phyloP scores from a whole-genome alignment of 1,284 basidiomycete genomes.

The Vanrija humicola region DNA sequence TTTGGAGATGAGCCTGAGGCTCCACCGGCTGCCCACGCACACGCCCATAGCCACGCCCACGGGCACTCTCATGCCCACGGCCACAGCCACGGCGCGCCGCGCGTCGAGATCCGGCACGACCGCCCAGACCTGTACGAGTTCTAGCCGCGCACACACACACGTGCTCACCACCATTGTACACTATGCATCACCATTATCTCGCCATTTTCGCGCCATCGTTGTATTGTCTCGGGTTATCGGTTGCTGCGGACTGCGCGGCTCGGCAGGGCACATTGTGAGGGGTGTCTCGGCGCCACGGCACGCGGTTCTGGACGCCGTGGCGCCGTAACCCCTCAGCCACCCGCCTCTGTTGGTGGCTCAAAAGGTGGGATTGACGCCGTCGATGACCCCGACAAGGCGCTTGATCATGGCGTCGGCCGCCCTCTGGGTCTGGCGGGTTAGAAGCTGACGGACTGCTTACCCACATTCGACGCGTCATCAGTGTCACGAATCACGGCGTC shows the following conservation, averaged over 20 bases:
- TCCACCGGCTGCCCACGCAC: conserved; percentile 3
- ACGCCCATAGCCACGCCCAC: conserved; percentile 18
- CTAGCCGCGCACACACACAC: conserved; percentile 14
- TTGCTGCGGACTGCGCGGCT: no score
- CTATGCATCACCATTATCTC: background rate
- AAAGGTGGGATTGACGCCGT: no score
- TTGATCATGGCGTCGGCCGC: background rate
- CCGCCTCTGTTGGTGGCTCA: no score
- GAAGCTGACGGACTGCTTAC: no score
- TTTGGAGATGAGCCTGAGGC: conserved; percentile 32
- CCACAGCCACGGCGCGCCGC: conserved; percentile 5
- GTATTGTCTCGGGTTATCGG: no score
- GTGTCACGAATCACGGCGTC: background rate
- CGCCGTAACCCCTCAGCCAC: no score
- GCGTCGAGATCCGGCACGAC: conserved; percentile 42
- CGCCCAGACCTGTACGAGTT: conserved; percentile 53
- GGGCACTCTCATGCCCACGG: conserved; percentile 6
- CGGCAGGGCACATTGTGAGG: no score
- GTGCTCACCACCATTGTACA: background rate
- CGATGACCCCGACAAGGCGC: background rate
- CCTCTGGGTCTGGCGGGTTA: background rate
- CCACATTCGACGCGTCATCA: background rate
- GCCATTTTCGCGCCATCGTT: no score
- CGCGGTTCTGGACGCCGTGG: no score
- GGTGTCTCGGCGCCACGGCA: no score